Evolutionary conservation across 2,329 filamentous ascomycete genomes (phyloP).

Genomic region (Fusarium pininemorale): DNA sequence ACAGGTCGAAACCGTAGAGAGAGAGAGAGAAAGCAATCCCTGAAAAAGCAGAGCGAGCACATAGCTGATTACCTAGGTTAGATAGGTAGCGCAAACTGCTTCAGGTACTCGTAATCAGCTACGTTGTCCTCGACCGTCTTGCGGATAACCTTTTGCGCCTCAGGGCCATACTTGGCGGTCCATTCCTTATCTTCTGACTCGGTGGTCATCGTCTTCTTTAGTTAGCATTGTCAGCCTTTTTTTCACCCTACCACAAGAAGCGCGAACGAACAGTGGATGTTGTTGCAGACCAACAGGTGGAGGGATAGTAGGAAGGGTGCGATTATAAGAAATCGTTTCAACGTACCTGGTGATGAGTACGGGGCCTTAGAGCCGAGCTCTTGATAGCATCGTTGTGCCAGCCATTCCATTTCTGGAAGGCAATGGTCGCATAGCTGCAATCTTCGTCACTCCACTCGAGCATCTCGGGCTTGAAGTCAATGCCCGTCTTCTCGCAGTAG

Average conservation of each 20-base stretch:
- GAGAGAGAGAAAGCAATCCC: background rate
- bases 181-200: constrained; percentile 77
- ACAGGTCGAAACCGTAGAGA: constrained; percentile 4
- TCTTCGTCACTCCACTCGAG: constrained; percentile 83
- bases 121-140: constrained; percentile 77
- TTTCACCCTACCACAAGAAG: constrained; percentile 35
- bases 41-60: constrained; percentile 3
- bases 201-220: constrained; percentile 68
- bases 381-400: constrained; percentile 96
- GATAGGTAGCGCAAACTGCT: constrained; percentile 63
- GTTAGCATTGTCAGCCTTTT: constrained; percentile 37
- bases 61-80: constrained; percentile 6
- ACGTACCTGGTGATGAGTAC: constrained; percentile 70
- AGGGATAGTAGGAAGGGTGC: constrained; percentile 3
- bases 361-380: constrained; percentile 78
- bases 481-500: constrained; percentile 83
- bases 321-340: constrained; percentile 23
- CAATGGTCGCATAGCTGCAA: constrained; percentile 74
- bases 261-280: constrained; percentile 30
- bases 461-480: constrained; percentile 81
- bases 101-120: constrained; percentile 82
- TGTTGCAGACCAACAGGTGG: constrained; percentile 37
- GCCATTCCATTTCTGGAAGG: constrained; percentile 96
- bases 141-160: constrained; percentile 75
- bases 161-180: constrained; percentile 76